Base-by-base conservation (phyloP, 331 rosid genomes). In the Malus hybrid region DNA sequence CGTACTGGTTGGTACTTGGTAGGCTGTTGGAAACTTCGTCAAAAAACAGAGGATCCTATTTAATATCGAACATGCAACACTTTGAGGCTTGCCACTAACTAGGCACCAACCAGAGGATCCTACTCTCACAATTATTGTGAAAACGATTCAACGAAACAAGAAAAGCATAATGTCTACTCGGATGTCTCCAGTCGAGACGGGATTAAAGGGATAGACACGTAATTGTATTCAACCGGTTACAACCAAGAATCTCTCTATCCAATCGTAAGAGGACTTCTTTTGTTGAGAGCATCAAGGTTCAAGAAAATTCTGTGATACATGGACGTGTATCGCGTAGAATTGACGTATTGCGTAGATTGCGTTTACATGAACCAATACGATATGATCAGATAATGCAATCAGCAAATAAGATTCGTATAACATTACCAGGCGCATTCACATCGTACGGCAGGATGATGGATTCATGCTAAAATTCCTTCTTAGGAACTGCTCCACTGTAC, bases 121-220 rank as follows among this genome's bases (percentile, higher is more conserved):
- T 42, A 3, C 46, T 10, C 46, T 6, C 14, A 14, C 6, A 61
- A 61, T 28, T 13, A 61, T 3, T 61, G 66, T 61, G 66, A 61
- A 28, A 52, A 52, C 42, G 46, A 52, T 14, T 1, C 58, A 62
- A 14, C 33, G 34, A 14, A 62, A 62, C 2, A 72, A 22, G 66
- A 34, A 5, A 57, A 11, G 10, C 22, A 56, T 33, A 63, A 57
- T 22, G 26, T 55, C 19, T 28, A 18, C 15, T 28, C 34, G 30
- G 36, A 62, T 28, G 33, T 14, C 66, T 42, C 46, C 46, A 10
- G 4, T 42, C 46, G 1, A 10, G 46, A 9, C 1, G 1, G 4
- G 1, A 39, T 10, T 0, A 39, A 10, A 39, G 4, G 0, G 0
- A 0, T 39, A 10, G 13, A 42, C 46, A 42, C 46, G 0, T 42